Conservation (phyloP, 352 stramenopile genomes). For the Globisporangium parvum region DNA sequence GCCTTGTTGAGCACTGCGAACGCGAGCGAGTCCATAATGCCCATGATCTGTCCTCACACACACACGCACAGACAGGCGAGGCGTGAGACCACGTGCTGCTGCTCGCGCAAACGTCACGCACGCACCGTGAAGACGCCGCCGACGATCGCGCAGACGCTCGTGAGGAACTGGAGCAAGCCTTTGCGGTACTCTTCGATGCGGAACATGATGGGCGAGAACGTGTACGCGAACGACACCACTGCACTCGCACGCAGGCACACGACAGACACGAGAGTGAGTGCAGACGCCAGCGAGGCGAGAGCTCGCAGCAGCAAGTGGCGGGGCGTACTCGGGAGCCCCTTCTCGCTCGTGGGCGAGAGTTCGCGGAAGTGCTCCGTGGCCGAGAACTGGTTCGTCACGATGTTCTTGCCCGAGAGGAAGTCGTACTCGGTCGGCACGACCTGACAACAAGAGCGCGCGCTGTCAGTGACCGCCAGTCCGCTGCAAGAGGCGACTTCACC, state of each 20-base stretch:
- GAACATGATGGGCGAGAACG: slow-evolving; percentile 95
- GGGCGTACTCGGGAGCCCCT: slow-evolving; percentile 68
- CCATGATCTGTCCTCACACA: slow-evolving; percentile 40
- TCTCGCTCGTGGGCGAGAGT: slow-evolving; percentile 83
- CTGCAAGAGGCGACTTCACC: too few species aligned
- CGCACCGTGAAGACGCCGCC: slow-evolving; percentile 88
- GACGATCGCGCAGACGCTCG: slow-evolving; percentile 89
- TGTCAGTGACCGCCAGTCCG: too few species aligned
- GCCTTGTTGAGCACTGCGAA: slow-evolving; percentile 51
- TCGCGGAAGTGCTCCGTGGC: slow-evolving; percentile 94
- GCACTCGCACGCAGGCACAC: slow-evolving; percentile 12
- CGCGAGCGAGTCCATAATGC: slow-evolving; percentile 57
- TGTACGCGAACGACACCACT: slow-evolving; percentile 97
- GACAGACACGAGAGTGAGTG: slow-evolving; percentile 9
- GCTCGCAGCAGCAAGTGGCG: slow-evolving; percentile 2
- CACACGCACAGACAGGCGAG: neutral
- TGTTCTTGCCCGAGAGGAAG: slow-evolving; percentile 78
- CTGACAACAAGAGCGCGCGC: slow-evolving; percentile 25
- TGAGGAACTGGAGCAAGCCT: slow-evolving; percentile 89
- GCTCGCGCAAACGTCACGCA: slow-evolving; percentile 3
- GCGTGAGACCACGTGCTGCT: slow-evolving; percentile 1
- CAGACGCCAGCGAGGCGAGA: slow-evolving; percentile 9
- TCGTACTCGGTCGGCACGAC: slow-evolving; percentile 96
- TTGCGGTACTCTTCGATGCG: slow-evolving; percentile 92
- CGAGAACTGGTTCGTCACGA: slow-evolving; percentile 97